These are phyloP conservation scores for Dysphania ambrosioides DNA, from an alignment of 148 eudicot genomes.

Conservation along the genomic window DNA sequence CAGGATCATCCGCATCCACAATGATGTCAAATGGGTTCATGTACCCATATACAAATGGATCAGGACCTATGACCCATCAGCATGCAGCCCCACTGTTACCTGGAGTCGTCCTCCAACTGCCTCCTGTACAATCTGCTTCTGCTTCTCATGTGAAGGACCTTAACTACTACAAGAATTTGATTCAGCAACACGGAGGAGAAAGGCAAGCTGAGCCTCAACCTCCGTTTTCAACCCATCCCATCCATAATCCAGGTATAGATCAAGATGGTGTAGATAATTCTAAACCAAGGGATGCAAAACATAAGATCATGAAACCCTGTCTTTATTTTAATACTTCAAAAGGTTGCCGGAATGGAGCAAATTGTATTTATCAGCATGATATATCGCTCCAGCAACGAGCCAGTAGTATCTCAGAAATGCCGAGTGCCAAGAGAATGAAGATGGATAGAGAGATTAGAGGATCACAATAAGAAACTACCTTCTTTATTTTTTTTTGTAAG, in stretches of 20 bases:
- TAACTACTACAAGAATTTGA: conserved; percentile 62
- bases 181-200: conserved; percentile 77
- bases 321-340: conserved; percentile 55
- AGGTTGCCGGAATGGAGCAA: conserved; percentile 70
- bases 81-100: conserved; percentile 28
- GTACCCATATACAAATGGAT: conserved; percentile 36
- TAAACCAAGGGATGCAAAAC: conserved; percentile 42
- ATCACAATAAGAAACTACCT: too few species aligned
- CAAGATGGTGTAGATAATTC: conserved; percentile 29
- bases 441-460: conserved; percentile 64
- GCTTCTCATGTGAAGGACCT: conserved; percentile 40
- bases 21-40: conserved; percentile 32
- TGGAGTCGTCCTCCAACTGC: conserved; percentile 19
- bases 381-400: conserved; percentile 35
- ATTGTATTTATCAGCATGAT: conserved; percentile 66
- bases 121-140: conserved; percentile 15
- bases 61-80: conserved; percentile 25
- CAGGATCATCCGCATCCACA: conserved; percentile 24
- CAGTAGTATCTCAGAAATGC: conserved; percentile 47
- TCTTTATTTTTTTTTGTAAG: too few species aligned
- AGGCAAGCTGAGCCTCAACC: conserved; percentile 36
- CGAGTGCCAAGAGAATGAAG: conserved; percentile 72
- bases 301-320: conserved; percentile 62
- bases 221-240: conserved; percentile 29
- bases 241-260: conserved; percentile 31